Base-by-base conservation (phyloP, 371 early-diverging fungal species). In the Mortierella sp. region DNA sequence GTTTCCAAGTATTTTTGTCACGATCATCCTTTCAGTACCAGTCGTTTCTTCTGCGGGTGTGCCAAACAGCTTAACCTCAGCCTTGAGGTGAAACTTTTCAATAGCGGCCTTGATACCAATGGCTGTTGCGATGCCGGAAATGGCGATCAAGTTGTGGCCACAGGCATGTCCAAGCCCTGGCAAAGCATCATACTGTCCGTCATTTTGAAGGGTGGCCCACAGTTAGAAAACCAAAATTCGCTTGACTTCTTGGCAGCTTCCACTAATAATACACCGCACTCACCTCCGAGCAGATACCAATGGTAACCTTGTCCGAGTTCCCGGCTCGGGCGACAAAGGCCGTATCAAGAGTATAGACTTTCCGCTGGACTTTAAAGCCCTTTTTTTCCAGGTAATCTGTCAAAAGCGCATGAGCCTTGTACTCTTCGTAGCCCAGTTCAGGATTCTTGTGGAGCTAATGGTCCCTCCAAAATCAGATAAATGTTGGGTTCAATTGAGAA, bases 11-110 rank as follows among this genome's bases (percentile, higher is more conserved):
- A n/a, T n/a, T n/a, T n/a, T n/a, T n/a, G n/a, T n/a, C n/a, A n/a
- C n/a, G n/a, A n/a, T n/a, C n/a, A n/a, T n/a, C n/a, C n/a, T n/a
- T n/a, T n/a, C n/a, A n/a, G n/a, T 60, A 71, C 71, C 71, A 23
- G 64, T 51, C 5, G 71, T 64, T 38, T 71, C 89, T 72, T 94
- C 94, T 6, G 91, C 93, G 6, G 95, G 94, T 2, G 93, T 92
- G 21, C 94, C 95, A 83, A 88, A 91, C 47, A 94, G 78, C 43
- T 80, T 84, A 50, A 93, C 87, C 16, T 80, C 78, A 18, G 89
- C 92, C 10, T 80, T 56, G 39, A 92, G 63, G 18, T 82, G 45
- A 30, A 82, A 80, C 34, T 71, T 54, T 50, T 89, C 82, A 64
- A 91, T 61, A 21, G 85, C 85, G 10, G 80, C 58, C 57, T 86